Evolutionary conservation across 352 stramenopile genomes (phyloP), one percentile per base, ranked within the genome.

Genomic region (Albugo candida): DNA sequence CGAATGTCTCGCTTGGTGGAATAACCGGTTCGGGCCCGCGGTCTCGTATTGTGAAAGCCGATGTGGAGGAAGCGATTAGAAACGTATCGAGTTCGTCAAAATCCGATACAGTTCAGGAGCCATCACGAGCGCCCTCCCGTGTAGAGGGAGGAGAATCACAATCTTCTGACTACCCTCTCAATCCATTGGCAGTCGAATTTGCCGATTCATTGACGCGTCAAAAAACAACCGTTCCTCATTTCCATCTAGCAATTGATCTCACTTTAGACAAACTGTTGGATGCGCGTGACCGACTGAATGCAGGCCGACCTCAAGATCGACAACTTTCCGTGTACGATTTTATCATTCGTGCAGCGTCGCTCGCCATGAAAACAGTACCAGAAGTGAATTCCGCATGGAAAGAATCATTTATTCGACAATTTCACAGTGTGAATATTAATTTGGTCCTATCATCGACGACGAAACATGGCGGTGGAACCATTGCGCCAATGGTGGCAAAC

Each of bases 261-360:
- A 78, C 72, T 42, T 58, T 98, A 20, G 87, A 96, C 64, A 82
- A 86, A 55, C 64, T 97, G 8, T 72, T 98, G 19, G 63, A 72
- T 13, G 61, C 70, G 13, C 86, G 95, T 44, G 95, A 97, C 36
- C 54, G 76, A 20, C 60, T 99, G 19, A 89, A 89, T 53, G 73
- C 94, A 21, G 87, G 87, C 45, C 91, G 94, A 51, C 66, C 76
- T 24, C 95, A 93, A 74, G 67, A 83, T 49, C 53, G 74, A 61
- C 47, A 98, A 60, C 79, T 98, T 17, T 97, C 88, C 10, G 93
- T 99, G 41, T 99, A 99, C 65, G 95, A 99, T 62, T 85, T 99
- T 54, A 77, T 99, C 46, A 92, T 99, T 53, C 93, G 93, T 48
- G 89, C 89, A 24, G 89, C 75, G 13, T 95, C 94, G 36, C 67